Evolutionary conservation across 2,329 filamentous ascomycete genomes (phyloP).

Genomic region (Colletotrichum abscissum): DNA sequence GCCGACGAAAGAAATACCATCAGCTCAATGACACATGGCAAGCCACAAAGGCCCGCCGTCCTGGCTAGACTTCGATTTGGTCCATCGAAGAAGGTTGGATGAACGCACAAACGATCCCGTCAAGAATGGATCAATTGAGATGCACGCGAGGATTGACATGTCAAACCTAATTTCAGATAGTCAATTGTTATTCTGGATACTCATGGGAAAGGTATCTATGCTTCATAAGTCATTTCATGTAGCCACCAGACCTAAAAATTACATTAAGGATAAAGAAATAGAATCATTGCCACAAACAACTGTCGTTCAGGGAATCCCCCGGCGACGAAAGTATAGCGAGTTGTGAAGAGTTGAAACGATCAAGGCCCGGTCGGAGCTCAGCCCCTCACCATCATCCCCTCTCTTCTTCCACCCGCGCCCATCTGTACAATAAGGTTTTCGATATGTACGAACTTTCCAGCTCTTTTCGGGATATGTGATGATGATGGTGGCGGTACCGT

Average conservation of each 20-base stretch:
- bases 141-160: background rate
- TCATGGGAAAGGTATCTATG: conserved; percentile 23
- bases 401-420: background rate
- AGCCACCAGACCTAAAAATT: conserved; percentile 33
- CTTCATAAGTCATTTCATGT: conserved; percentile 27
- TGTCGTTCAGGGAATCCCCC: background rate
- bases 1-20: background rate
- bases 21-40: background rate
- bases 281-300: background rate
- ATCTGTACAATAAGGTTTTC: conserved; percentile 12
- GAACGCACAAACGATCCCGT: background rate
- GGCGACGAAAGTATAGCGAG: conserved; percentile 1
- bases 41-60: background rate
- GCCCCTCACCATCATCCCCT: background rate
- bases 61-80: background rate
- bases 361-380: conserved; percentile 1
- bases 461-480: conserved; percentile 9
- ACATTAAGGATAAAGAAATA: conserved; percentile 24
- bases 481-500: conserved; percentile 4
- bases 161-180: background rate
- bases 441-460: conserved; percentile 27
- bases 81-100: background rate
- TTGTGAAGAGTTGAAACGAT: conserved; percentile 20
- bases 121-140: background rate
- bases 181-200: background rate